phyloP scores from a whole-genome alignment of 2,329 filamentous ascomycete genomes.

The Ceratocystis cacaofunesta region DNA sequence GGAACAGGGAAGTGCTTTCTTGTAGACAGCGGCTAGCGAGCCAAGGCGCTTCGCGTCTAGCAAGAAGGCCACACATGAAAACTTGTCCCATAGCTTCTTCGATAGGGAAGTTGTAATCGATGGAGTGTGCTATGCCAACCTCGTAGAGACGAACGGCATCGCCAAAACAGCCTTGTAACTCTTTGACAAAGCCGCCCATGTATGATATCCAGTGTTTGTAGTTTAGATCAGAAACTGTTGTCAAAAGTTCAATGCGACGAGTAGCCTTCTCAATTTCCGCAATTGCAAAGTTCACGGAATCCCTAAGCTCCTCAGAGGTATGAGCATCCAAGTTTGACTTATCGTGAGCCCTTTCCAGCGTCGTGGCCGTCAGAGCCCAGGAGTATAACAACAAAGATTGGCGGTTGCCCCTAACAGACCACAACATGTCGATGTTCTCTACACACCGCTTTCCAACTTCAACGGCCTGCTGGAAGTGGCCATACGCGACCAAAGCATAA shows the following conservation, averaged over 20 bases:
- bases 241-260: slow-evolving; percentile 43
- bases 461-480: slow-evolving; percentile 44
- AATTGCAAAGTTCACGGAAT: slow-evolving; percentile 35
- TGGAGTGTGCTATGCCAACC: slow-evolving; percentile 54
- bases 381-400: slow-evolving; percentile 46
- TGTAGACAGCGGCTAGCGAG: slow-evolving; percentile 54
- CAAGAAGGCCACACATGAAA: slow-evolving; percentile 56
- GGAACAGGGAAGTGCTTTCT: slow-evolving; percentile 53
- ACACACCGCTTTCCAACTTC: slow-evolving; percentile 39
- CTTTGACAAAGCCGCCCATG: slow-evolving; percentile 52
- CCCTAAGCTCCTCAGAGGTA: slow-evolving; percentile 17
- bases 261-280: slow-evolving; percentile 39
- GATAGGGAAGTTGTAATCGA: slow-evolving; percentile 49
- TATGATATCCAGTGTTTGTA: slow-evolving; percentile 55
- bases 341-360: slow-evolving; percentile 33
- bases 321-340: slow-evolving; percentile 27
- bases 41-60: slow-evolving; percentile 48
- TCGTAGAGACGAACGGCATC: slow-evolving; percentile 51
- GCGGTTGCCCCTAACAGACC: slow-evolving; percentile 45
- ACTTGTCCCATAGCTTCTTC: slow-evolving; percentile 63
- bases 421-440: slow-evolving; percentile 35
- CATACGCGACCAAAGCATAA: slow-evolving; percentile 47
- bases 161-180: slow-evolving; percentile 43
- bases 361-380: slow-evolving; percentile 37
- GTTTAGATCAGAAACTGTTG: slow-evolving; percentile 51